phyloP scores from a whole-genome alignment of 2,329 filamentous ascomycete species.

The Fusarium pseudonygamai region DNA sequence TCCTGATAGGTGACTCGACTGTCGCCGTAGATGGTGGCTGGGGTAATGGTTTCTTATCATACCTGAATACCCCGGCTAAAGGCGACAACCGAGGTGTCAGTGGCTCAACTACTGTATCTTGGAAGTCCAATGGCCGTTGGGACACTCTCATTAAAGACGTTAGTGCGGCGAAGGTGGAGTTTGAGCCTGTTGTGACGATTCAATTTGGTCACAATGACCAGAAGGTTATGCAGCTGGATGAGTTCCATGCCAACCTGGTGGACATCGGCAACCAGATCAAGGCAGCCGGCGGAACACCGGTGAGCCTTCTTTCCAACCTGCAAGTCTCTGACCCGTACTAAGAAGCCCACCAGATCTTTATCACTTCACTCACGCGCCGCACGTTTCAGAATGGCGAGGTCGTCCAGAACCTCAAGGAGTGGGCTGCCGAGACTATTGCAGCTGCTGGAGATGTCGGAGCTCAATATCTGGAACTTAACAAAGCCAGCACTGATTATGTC shows the following conservation, averaged over 20 bases:
- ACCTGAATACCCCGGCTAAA: not conserved
- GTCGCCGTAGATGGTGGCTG: not conserved
- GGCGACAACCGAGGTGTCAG: not conserved
- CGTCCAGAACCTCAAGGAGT: constrained; percentile 6
- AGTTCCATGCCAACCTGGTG: not conserved
- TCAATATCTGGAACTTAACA: not conserved
- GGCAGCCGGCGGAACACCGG: not conserved
- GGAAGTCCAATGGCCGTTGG: constrained; percentile 13
- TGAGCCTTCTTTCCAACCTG: rapidly evolving
- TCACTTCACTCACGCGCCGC: not conserved
- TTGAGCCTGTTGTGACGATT: not conserved
- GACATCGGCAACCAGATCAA: constrained; percentile 3
- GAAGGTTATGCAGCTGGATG: not conserved
- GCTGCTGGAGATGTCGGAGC: not conserved
- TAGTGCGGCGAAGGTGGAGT: not conserved
- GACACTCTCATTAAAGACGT: not conserved
- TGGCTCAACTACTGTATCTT: constrained; percentile 1
- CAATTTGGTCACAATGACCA: constrained; percentile 15
- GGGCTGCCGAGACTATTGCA: not conserved
- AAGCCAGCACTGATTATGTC: constrained; percentile 4
- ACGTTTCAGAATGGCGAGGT: not conserved
- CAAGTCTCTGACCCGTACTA: rapidly evolving
- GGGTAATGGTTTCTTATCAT: not conserved
- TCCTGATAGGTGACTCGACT: constrained; percentile 3
- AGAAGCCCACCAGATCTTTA: not conserved